Base-by-base conservation (phyloP, 2,329 filamentous ascomycete genomes). In the Colletotrichum viniferum region DNA sequence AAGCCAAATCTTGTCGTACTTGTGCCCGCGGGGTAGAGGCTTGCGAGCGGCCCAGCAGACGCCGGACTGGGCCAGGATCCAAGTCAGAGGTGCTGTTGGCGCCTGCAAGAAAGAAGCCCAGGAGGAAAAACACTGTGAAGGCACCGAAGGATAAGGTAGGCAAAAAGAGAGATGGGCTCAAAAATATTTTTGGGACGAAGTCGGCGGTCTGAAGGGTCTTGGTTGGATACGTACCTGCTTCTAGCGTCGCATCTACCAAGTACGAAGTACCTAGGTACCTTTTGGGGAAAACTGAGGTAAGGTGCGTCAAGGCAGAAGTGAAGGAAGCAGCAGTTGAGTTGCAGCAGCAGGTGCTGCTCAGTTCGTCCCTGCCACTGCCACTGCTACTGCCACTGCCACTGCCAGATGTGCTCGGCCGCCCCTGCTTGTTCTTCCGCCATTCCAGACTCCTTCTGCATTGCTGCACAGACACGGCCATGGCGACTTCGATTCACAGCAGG, bases 191-290 rank as follows among this genome's bases (percentile, higher is more conserved):
- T 72, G 68, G 69, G 72, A 74, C 62, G 69, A 72, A 38, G 61
- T 71, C 32, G 48, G 69, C 72, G 69, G 72, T 74, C 73, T 62
- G 38, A 62, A 74, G 61, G 68, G 61, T 72, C 68, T 61, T 56
- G 14, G 10, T 21, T 9, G 14, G 56, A 38, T 43, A 72, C 52
- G 72, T 74, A 72, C 55, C 30, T 18, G 24, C 24, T 12, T 26
- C 56, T 12, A 43, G 56, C 56, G 36, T 38, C 34, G 56, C 28
- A 48, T 52, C n/a, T 52, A 52, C 43, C n/a, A 52, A 12, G 38
- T 12, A 43, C 38, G 32, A 32, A 34, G 32, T 36, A n/a, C n/a
- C n/a, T n/a, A n/a, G n/a, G n/a, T n/a, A 36, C 34, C 43, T 7
- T 7, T 52, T 52, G 0, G 43, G 43, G 43, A 12, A 18, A n/a